Conservation (phyloP, 2,329 filamentous ascomycete genomes). For the Alternaria angustiovoidea region DNA sequence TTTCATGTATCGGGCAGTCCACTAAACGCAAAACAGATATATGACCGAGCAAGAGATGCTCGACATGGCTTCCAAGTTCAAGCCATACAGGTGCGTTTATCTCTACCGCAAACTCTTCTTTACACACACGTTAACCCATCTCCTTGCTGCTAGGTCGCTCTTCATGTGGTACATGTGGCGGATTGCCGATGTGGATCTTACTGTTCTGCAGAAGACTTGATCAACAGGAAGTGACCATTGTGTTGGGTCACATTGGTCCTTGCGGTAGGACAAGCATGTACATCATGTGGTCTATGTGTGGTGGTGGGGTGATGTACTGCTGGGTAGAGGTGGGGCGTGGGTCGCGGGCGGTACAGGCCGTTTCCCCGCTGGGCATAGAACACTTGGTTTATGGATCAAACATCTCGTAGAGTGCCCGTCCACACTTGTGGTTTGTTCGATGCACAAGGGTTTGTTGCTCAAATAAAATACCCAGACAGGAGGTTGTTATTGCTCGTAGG, state of each 20-base stretch:
- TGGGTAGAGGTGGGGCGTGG: not conserved
- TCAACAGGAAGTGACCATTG: not conserved
- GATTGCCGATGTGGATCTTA: slow-evolving; percentile 78
- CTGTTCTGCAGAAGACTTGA: slow-evolving; percentile 53
- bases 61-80: slow-evolving; percentile 79
- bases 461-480: not conserved
- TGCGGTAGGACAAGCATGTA: not conserved
- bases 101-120: slow-evolving; percentile 14
- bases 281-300: slow-evolving; percentile 1
- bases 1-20: not conserved
- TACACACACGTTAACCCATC: slow-evolving; percentile 5
- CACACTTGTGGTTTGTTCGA: not conserved
- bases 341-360: not conserved
- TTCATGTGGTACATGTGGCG: slow-evolving; percentile 99
- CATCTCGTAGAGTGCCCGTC: not conserved
- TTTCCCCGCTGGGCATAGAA: not conserved
- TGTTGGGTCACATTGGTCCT: not conserved
- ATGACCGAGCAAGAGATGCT: slow-evolving; percentile 95
- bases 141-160: slow-evolving; percentile 66
- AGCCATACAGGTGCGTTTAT: slow-evolving; percentile 73
- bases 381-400: too few species aligned
- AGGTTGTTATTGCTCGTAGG: not conserved
- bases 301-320: not conserved
- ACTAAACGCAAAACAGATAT: slow-evolving; percentile 59
- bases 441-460: not conserved